Base-by-base conservation (phyloP, 140 eudicot species). In the Oenanthe javanica region DNA sequence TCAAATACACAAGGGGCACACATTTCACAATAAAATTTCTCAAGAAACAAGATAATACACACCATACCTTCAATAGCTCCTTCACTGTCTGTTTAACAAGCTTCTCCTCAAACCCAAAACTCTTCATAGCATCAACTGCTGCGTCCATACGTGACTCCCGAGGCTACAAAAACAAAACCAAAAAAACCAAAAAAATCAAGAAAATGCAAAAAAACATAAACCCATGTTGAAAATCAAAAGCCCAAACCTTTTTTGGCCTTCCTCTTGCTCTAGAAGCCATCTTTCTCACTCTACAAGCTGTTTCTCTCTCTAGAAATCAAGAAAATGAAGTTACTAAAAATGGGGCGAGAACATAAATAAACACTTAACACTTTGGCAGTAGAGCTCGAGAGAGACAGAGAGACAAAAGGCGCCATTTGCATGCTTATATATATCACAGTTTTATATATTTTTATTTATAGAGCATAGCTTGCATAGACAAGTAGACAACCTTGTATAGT, bases 121-220 rank as follows among this genome's bases (percentile, higher is more conserved):
- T 0, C 27, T 2, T 48, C 79, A 76, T 76, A 0, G 9, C 6
- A 27, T 50, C 79, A 11, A 76, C 59, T 0, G 79, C 79, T n/a
- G 63, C 79, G 13, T 76, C 79, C 79, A 76, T 76, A n/a, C 79
- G 66, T 0, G 79, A 27, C n/a, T 7, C 15, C 4, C 79, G 6
- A 5, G 79, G 23, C 79, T 76, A 10, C 2, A 50, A 76, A 10
- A 76, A 5, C 1, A 10, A 25, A 36, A 52, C 25, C 0, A 76
- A 38, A 11, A 49, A 49, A 47, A 46, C 6, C 3, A 1, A 48
- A 25, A 27, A 27, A 76, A 55, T 47, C 77, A 66, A 66, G 14
- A 66, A 66, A 66, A 3, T 66, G 1, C 19, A 23, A 10, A 1
- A 66, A 27, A 27, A 2, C 45, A 66, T 27, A 66, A 66, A 66